Base-by-base conservation (phyloP, 139 green algal genomes). In the Asterochloris erici region DNA sequence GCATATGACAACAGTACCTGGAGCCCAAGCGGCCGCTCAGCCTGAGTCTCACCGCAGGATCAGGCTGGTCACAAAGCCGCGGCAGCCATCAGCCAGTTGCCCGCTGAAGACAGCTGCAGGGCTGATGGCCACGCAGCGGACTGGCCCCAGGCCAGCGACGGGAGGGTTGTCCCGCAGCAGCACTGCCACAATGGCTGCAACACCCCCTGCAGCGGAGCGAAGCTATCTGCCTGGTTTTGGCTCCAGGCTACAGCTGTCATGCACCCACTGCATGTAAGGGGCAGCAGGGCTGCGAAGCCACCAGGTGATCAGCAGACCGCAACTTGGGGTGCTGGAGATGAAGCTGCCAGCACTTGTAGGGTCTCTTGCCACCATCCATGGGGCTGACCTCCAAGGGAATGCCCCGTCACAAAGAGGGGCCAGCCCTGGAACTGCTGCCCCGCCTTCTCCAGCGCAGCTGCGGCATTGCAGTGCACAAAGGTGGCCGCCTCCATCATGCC, bases 401-500 rank as follows among this genome's bases (percentile, higher is more conserved):
- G 89, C 14, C 89, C 89, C 10, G 83, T 89, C 15, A 93, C 17
- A 10, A 92, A 73, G 11, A 93, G 63, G 13, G 89, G 89, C 89
- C 88, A 92, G 63, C 88, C 89, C 54, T 88, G 88, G 78, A 81
- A 86, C 28, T 75, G 60, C 11, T 79, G 24, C 0, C 74, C 88
- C 26, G 85, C 83, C 29, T 76, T 79, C 77, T 86, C 16, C n/a
- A 93, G 81, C 38, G 88, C 88, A 70, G 60, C 84, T 62, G 77
- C 77, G 6, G 86, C 90, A 78, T 84, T 89, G 84, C 86, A 92
- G 71, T 93, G 89, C 19, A 93, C 80, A 60, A 84, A 93, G 64
- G 89, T 91, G 0, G 89, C 89, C 0, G 89, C 88, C 15, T 77
- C 54, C 70, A 93, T 85, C 16, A 93, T 90, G 82, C 89, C 89